Evolutionary conservation across 2,329 filamentous ascomycete genomes (phyloP), one percentile per base, ranked within the genome.

Genomic region (Kalmusia sp.): DNA sequence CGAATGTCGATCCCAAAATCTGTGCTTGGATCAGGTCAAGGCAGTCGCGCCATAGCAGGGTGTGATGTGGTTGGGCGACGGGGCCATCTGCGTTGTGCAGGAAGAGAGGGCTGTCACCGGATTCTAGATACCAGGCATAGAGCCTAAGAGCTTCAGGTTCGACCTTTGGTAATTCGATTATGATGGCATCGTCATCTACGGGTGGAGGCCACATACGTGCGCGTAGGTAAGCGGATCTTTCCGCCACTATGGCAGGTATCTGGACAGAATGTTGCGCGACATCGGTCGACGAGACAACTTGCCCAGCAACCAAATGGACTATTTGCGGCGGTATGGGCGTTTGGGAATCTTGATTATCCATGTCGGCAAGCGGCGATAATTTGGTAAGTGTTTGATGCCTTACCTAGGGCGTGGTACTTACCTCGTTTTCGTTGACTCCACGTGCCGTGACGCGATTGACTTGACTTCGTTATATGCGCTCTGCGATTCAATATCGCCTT

Each of bases 21-120:
- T 65, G 63, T 2, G 63, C 61, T 22, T 58, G 59, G 1, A 65
- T 51, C 0, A 64, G 31, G 19, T 58, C 58, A 8, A 61, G 38
- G 5, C 56, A 59, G 3, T 61, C 52, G 11, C 39, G 3, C 15
- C 63, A 49, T 0, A 39, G 31, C 1, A 60, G 35, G 2, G 35
- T 47, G n/a, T 30, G 44, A 2, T 48, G 25, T n/a, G 41, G 21
- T 2, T 31, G 31, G 1, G 40, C 30, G 4, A 35, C 15, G 19
- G 33, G 45, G 3, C 35, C 14, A 4, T 33, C 44, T 0, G 40
- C 34, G 5, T 53, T 21, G 2, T 34, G n/a, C 12, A 41, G 27
- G 27, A 49, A 49, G n/a, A 44, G 41, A 12, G 51, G 51, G 6
- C 30, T 21, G 11, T 49, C 12, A 2, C 39, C 51, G 2, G 25